Base-by-base conservation (phyloP, 495 filamentous ascomycete genomes). In the Talaromyces thailandensis region DNA sequence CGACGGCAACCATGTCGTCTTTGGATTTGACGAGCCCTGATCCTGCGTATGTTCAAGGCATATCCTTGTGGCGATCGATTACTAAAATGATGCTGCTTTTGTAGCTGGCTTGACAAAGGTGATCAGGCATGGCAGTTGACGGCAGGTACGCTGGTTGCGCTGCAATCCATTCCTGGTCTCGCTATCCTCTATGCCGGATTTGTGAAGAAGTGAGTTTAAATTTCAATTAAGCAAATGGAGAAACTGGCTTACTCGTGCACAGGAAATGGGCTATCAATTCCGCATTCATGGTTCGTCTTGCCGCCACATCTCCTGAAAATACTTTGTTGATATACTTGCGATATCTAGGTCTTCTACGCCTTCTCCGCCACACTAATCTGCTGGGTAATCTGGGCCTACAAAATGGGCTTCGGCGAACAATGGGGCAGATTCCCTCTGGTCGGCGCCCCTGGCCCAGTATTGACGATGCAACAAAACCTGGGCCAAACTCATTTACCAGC, bases 91-190 rank as follows among this genome's bases (percentile, higher is more conserved):
- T 24, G 18, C 2, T 52, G 43, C 14, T 32, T 16, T 6, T 31
- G 16, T 57, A 68, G 66, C 18, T 82, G 80, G 80, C 75, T 82
- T 24, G 68, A 80, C 62, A 80, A 71, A 55, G 81, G 81, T 58
- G 76, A 84, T 68, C 78, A 83, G 67, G 79, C 81, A 64, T 84
- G 81, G 81, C 81, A 84, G 67, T 66, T 84, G 23, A 83, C 81
- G 18, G 81, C 81, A 8, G 81, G 73, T n/a, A 77, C 74, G 35
- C 67, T 84, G 35, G 81, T 84, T 61, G 80, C 71, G 25, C 70
- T 84, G 25, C 81, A 83, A 64, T 77, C 73, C 55, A 70, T 84
- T 7, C 81, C 81, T 1, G 81, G 81, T 6, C 79, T 84, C n/a
- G 77, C 81, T 37, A 76, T 83, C 11, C 70, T 84, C 28, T 84